phyloP scores from a whole-genome alignment of 768 basidiomycete genomes.

The Collybia sp. region DNA sequence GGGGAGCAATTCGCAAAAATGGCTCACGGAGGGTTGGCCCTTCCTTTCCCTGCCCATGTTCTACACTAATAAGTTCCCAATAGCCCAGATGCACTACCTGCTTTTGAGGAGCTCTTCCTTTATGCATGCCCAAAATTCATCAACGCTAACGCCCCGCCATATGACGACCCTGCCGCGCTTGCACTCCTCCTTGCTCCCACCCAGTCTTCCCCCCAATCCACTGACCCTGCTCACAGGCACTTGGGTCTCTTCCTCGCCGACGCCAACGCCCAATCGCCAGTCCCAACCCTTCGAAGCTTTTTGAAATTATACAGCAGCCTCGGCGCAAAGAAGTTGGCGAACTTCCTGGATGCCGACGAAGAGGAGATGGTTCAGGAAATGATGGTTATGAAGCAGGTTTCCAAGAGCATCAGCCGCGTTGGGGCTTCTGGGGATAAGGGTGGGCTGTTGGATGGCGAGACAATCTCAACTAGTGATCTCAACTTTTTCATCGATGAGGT shows the following conservation, averaged over 20 bases:
- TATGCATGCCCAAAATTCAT: conserved; percentile 98
- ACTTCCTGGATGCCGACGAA: conserved; percentile 88
- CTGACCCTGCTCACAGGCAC: conserved; percentile 81
- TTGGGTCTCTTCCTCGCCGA: conserved; percentile 81
- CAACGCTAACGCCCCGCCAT: conserved; percentile 89
- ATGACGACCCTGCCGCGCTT: conserved; percentile 71
- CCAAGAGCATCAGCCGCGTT: conserved; percentile 70
- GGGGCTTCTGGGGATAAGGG: conserved; percentile 41
- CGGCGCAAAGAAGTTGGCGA: conserved; percentile 86
- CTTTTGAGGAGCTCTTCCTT: conserved; percentile 90
- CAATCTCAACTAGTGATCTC: conserved; percentile 86
- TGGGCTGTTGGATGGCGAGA: conserved; percentile 78
- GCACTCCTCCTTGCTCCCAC: conserved; percentile 38
- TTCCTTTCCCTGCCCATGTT: background rate
- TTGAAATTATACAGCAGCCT: conserved; percentile 94
- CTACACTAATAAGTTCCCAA: conserved; percentile 1
- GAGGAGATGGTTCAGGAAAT: conserved; percentile 94
- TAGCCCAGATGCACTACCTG: conserved; percentile 69
- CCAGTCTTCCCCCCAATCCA: conserved; percentile 29
- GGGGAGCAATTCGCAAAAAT: conserved; percentile 90
- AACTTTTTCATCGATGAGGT: conserved; percentile 96
- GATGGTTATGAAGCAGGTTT: conserved; percentile 93
- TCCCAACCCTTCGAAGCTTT: conserved; percentile 86
- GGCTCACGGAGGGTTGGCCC: conserved; percentile 62
- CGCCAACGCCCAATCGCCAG: conserved; percentile 68